Evolutionary conservation across 163 green algal genomes (phyloP).

Genomic region (Picocystis sp.): DNA sequence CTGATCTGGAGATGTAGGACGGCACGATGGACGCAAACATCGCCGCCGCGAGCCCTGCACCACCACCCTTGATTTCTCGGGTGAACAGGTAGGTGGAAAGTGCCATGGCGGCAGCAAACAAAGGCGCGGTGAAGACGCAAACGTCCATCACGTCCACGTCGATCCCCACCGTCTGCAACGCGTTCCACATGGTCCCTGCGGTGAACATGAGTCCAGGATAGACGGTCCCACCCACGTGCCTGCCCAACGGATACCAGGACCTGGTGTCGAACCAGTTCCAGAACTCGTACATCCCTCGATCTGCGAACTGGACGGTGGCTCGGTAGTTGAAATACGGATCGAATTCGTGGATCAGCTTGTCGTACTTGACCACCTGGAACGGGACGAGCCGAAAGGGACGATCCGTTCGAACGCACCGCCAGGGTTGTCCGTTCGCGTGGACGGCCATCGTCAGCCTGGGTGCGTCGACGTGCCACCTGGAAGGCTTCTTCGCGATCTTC

Average conservation of each 20-base stretch:
- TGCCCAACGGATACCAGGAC: conserved; percentile 80
- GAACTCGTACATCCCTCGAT: conserved; percentile 62
- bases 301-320: conserved; percentile 62
- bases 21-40: conserved; percentile 71
- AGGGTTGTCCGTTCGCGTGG: no score
- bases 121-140: conserved; percentile 84
- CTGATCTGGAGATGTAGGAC: conserved; percentile 67
- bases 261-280: conserved; percentile 85
- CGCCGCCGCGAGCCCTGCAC: conserved; percentile 66
- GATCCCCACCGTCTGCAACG: conserved; percentile 66
- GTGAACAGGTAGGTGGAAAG: conserved; percentile 74
- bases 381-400: no score
- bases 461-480: no score
- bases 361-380: conserved; percentile 53
- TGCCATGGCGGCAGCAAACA: conserved; percentile 76
- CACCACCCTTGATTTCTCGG: conserved; percentile 43
- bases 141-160: conserved; percentile 79
- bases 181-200: conserved; percentile 54
- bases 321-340: conserved; percentile 75
- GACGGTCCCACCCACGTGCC: conserved; percentile 70
- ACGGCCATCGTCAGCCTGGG: no score
- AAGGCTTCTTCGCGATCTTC: no score
- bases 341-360: conserved; percentile 63
- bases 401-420: no score
- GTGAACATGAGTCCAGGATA: conserved; percentile 82